phyloP scores from a whole-genome alignment of 2,329 filamentous ascomycete genomes.

The Microcyclospora pomicola region DNA sequence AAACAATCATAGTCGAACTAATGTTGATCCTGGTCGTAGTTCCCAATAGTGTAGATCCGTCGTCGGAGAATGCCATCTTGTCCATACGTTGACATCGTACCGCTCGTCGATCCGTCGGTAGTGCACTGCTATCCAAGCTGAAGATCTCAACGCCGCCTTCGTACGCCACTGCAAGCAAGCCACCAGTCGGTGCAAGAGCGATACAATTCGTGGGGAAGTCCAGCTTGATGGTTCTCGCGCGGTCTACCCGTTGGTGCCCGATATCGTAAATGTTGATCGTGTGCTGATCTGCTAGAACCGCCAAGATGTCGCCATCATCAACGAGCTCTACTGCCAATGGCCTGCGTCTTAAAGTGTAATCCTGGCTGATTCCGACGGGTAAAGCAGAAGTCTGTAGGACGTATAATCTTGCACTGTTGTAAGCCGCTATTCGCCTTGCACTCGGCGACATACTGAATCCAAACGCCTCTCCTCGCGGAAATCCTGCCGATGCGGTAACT shows the following conservation, averaged over 20 bases:
- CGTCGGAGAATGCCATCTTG: slow-evolving; percentile 22
- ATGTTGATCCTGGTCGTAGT: slow-evolving; percentile 24
- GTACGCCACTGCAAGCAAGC: slow-evolving; percentile 73
- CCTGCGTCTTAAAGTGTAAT: slow-evolving; percentile 65
- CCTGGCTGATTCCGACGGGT: slow-evolving; percentile 47
- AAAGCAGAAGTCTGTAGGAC: slow-evolving; percentile 54
- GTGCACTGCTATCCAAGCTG: slow-evolving; percentile 50
- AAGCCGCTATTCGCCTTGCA: slow-evolving; percentile 61
- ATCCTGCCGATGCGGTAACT: slow-evolving; percentile 59
- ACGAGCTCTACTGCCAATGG: slow-evolving; percentile 65
- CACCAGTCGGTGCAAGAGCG: slow-evolving; percentile 64
- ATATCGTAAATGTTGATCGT: slow-evolving; percentile 74
- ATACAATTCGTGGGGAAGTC: slow-evolving; percentile 68
- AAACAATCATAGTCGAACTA: slow-evolving; percentile 22
- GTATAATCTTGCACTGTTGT: slow-evolving; percentile 75
- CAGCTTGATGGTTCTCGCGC: slow-evolving; percentile 54
- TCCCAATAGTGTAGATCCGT: slow-evolving; percentile 24
- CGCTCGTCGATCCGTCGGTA: slow-evolving; percentile 23
- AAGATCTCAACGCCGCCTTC: slow-evolving; percentile 77
- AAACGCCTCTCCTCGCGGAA: slow-evolving; percentile 59
- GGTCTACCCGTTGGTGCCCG: slow-evolving; percentile 46
- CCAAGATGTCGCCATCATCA: slow-evolving; percentile 61
- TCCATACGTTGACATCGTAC: slow-evolving; percentile 24
- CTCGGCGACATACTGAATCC: slow-evolving; percentile 67
- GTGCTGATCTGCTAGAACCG: slow-evolving; percentile 67